Base-by-base conservation (phyloP, 2,329 filamentous ascomycete species). In the Ceratocystis variospora region DNA sequence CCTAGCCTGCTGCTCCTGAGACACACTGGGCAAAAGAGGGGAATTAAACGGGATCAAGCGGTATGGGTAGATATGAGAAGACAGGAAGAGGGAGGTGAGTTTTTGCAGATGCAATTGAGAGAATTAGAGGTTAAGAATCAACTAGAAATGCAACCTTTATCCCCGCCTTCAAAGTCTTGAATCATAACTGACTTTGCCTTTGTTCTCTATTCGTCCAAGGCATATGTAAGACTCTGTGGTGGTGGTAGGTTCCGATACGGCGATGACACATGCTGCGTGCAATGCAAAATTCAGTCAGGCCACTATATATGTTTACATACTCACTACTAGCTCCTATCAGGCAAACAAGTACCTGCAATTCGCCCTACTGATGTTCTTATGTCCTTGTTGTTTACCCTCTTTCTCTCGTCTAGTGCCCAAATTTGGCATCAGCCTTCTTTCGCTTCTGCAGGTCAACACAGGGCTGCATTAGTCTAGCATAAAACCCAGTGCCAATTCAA, bases 391-490 rank as follows among this genome's bases (percentile, higher is more conserved):
- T 22, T 25, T 28, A 17, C 53, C 53, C 28, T 57, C 53, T 12
- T n/a, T 57, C 12, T n/a, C 53, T 33, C 31, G 1, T 33, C 53
- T 4, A n/a, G 53, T 17, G 53, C 22, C 53, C 53, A 31, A 17
- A 28, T 15, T 57, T 57, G 53, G 8, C 15, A 57, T 57, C 53
- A 57, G 53, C 28, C 31, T 33, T 28, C 28, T 5, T 33, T 57
- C 53, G 53, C 53, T 57, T 57, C 53, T 57, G 53, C 53, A 57
- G 22, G 53, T 31, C 53, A 57, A 28, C 53, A 57, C 53, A 57
- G 53, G 53, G 53, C 53, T 57, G 53, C 53, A 57, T 57, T 57
- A 57, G 53, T 22, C 53, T 57, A 33, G 53, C n/a, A 57, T 57
- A 33, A 57, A 57, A 57, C 1, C 10, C 22, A 31, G 15, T n/a